Conservation (phyloP, 2,329 filamentous ascomycete genomes). For the Paracoccidioides brasiliensis region DNA sequence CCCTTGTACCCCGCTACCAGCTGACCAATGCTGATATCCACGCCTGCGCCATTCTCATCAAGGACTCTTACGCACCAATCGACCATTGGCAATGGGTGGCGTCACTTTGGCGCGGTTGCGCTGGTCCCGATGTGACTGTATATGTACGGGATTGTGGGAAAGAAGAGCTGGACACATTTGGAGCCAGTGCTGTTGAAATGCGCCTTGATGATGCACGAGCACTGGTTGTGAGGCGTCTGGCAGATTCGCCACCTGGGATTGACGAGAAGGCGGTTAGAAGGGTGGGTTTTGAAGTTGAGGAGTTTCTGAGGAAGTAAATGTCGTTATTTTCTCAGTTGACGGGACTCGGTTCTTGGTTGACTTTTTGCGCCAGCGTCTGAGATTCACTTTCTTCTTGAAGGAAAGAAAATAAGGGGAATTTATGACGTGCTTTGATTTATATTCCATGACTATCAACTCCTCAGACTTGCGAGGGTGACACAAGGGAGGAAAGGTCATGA, state of each 20-base stretch:
- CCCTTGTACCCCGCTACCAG: conserved; percentile 67
- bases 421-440: neutral
- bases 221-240: conserved; percentile 40
- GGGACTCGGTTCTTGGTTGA: neutral
- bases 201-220: conserved; percentile 34
- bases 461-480: neutral
- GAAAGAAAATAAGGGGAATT: no score
- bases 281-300: conserved; percentile 74
- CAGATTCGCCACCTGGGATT: conserved; percentile 28
- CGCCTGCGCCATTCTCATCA: conserved; percentile 59
- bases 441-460: no score
- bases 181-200: conserved; percentile 43
- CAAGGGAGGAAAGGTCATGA: neutral
- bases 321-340: conserved; percentile 1
- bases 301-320: conserved; percentile 51
- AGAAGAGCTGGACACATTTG: conserved; percentile 30
- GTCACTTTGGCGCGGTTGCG: conserved; percentile 75
- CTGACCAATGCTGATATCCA: conserved; percentile 65
- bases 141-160: conserved; percentile 31
- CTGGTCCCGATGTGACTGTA: conserved; percentile 56
- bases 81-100: conserved; percentile 98
- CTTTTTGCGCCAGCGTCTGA: neutral
- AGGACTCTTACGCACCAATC: conserved; percentile 63
- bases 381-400: neutral
- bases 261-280: conserved; percentile 60